Conservation (phyloP, 345 rosid species). For the Ceriops decandra region DNA sequence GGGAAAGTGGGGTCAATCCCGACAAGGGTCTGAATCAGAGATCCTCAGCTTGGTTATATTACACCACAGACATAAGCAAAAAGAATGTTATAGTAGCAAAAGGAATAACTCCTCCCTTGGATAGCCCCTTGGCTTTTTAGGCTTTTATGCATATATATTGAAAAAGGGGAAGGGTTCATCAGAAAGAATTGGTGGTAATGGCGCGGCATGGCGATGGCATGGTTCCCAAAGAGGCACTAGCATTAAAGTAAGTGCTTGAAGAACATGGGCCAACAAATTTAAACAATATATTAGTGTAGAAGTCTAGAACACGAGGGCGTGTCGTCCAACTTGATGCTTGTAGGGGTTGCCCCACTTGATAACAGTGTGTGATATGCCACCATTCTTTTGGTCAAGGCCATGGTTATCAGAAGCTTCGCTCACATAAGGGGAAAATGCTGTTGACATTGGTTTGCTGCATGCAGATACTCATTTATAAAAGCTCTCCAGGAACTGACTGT, state of each 20-base stretch:
- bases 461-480: no score
- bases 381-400: neutral
- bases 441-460: neutral
- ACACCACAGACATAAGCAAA: neutral
- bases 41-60: no score
- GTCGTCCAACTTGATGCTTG: conserved; percentile 23
- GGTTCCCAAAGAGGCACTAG: conserved; percentile 31
- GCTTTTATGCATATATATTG: neutral
- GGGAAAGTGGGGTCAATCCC: neutral
- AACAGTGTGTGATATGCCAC: conserved; percentile 1
- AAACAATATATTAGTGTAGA: neutral
- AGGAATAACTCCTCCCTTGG: conserved; percentile 11
- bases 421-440: neutral
- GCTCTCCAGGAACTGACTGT: no score
- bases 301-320: conserved; percentile 25
- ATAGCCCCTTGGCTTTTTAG: neutral
- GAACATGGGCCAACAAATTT: conserved; percentile 27
- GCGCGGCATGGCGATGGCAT: conserved; percentile 1
- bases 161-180: neutral
- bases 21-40: neutral
- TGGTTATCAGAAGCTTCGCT: neutral
- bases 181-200: conserved; percentile 2
- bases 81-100: conserved; percentile 2
- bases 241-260: conserved; percentile 35
- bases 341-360: conserved; percentile 19